Base-by-base conservation (phyloP, 129 eudicot genomes). In the Ambrosia artemisiifolia region DNA sequence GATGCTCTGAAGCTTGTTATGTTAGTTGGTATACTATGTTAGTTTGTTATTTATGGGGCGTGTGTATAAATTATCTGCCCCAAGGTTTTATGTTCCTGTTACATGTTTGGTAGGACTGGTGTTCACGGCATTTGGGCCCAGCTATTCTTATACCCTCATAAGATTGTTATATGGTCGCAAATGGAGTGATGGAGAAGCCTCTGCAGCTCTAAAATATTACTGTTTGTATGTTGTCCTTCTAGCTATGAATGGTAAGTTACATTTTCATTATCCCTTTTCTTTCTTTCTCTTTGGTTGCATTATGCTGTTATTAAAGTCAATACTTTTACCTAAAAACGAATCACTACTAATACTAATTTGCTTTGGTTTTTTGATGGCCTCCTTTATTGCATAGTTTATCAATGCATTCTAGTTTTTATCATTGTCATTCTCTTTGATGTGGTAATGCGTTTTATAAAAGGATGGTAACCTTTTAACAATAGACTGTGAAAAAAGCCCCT, bases 121-220 rank as follows among this genome's bases (percentile, higher is more conserved):
- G 42, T 94, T 91, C 63, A 67, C 90, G 83, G 89, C 99, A 79
- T 95, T 90, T 86, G 99, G 99, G 54, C 99, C 99, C 50, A 95
- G 99, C 81, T 95, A 84, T 85, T 95, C 99, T 24, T 95, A 95
- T 75, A 83, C 95, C 71, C 94, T 95, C 62, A 73, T 95, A 76
- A 84, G 99, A 85, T 67, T 95, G 77, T 79, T 95, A 36, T 95
- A 95, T 76, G 97, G 99, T 69, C 88, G 67, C 78, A 88, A 88
- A 83, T 95, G 99, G 99, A 95, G 99, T 85, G 99, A 95, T 69
- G 97, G 97, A 62, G 97, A 95, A 86, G 99, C 99, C 69, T 73
- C 99, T 69, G 78, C 84, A 46, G 99, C 96, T 47, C 96, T 95
- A 55, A 80, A 70, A 75, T 91, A 81, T 66, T 95, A 90, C 82